Evolutionary conservation across 2,329 filamentous ascomycete species (phyloP), one percentile per base, ranked within the genome.

Genomic region (Fulvia fulva): DNA sequence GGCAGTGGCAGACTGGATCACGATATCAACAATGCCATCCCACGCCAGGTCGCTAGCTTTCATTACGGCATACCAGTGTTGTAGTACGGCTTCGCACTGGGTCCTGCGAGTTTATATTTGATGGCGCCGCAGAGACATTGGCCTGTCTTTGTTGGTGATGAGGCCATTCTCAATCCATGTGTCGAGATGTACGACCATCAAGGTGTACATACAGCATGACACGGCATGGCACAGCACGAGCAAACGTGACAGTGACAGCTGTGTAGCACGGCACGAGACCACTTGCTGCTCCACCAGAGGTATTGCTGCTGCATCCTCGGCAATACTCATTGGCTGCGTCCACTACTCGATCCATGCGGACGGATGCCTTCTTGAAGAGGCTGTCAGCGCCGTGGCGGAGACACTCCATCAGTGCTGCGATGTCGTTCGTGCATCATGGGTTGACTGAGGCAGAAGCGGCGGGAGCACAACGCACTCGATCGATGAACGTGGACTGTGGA

Each of bases 51-150:
- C 1, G 14, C 16, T 21, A 16, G 32, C 11, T 43, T 21, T 16
- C 16, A 21, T 14, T 28, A 16, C 25, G 25, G 47, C 23, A 46
- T 51, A 59, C 60, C 22, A 70, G 72, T 55, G 66, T 68, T 25
- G 69, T 74, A 68, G 77, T 79, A 25, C 76, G 74, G 63, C 30
- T 37, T 63, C 5, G 62, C 57, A 12, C 78, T 74, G 9, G 66
- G 56, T 60, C 80, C 78, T 59, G 71, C 69, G 58, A 81, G 75
- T 22, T 72, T 76, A 6, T 80, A 76, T 37, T 66, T 72, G 43
- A 81, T 75, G 41, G 72, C 66, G 55, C 74, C 74, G 65, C 77
- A 79, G 30, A 76, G 71, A 61, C 77, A 80, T 11, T 70, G 70
- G 9, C 75, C 74, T 37, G 66, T 70, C n/a, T 47, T 57, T 28